These are phyloP conservation scores for Pseudocercospora musae DNA, from an alignment of 2,329 filamentous ascomycete species.

Conservation along the genomic window DNA sequence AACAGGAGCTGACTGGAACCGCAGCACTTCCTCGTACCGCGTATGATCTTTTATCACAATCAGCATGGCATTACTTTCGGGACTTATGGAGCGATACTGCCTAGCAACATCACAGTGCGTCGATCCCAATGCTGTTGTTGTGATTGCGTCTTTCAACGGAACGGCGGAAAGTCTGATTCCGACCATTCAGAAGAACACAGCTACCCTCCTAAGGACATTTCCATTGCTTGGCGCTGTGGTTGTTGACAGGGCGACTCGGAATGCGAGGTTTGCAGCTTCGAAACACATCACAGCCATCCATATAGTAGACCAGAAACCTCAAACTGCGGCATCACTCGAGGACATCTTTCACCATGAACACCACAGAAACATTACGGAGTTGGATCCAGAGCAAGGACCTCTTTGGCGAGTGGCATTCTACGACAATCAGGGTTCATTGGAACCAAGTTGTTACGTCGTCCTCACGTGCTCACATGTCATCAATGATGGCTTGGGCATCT, in stretches of 20 bases:
- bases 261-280: not conserved
- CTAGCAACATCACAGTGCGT: not conserved
- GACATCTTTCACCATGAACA: not conserved
- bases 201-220: not conserved
- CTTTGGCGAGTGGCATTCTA: not conserved
- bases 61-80: not conserved
- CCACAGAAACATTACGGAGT: not conserved
- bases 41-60: not conserved
- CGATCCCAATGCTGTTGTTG: not conserved
- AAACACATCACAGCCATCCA: not conserved
- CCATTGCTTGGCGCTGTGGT: not conserved
- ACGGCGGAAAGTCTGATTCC: not conserved
- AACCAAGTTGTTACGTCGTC: not conserved
- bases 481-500: not conserved
- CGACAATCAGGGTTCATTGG: not conserved
- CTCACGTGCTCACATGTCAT: not conserved
- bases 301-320: not conserved
- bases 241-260: not conserved
- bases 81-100: not conserved
- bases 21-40: not conserved
- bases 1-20: not conserved
- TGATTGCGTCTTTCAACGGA: not conserved
- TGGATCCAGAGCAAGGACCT: not conserved
- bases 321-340: not conserved
- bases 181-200: not conserved